Percentiles rank a stretch among this genome's conserved stretches.
These are phyloP conservation scores for Phytophthora rubi DNA, from an alignment of 352 stramenopile genomes.

Conservation along the genomic window DNA sequence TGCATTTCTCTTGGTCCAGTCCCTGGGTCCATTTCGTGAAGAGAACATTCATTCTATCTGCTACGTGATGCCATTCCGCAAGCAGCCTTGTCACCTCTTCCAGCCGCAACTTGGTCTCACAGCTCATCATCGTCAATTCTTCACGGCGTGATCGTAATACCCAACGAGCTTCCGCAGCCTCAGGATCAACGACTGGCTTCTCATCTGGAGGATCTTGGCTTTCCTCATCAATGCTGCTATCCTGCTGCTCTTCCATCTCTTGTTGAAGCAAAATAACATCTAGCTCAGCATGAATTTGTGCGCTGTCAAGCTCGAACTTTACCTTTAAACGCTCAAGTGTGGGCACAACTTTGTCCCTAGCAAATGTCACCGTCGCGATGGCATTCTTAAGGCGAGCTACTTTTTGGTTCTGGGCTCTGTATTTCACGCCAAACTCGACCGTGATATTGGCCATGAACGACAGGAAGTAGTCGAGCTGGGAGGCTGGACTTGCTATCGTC, in stretches of 20 bases:
- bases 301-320: slow-evolving; percentile 8
- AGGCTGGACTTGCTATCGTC: not conserved
- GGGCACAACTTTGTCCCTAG: slow-evolving; percentile 25
- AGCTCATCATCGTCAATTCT: slow-evolving; percentile 30
- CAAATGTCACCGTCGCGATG: slow-evolving; percentile 19
- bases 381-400: slow-evolving; percentile 13
- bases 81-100: slow-evolving; percentile 10
- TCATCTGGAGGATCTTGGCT: not conserved
- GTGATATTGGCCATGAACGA: slow-evolving; percentile 35
- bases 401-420: slow-evolving; percentile 2
- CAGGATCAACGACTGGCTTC: not conserved
- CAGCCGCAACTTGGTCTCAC: slow-evolving; percentile 23
- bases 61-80: slow-evolving; percentile 22
- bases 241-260: not conserved
- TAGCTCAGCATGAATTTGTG: slow-evolving; percentile 12
- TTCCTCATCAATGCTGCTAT: not conserved
- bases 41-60: slow-evolving; percentile 12
- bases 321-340: slow-evolving; percentile 10
- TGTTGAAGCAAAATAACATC: not conserved
- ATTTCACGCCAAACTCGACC: slow-evolving; percentile 5
- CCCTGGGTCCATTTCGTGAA: slow-evolving; percentile 22
- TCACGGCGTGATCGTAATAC: slow-evolving; percentile 18
- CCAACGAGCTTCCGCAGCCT: slow-evolving; percentile 18
- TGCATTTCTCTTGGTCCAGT: slow-evolving; percentile 13
- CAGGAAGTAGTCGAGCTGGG: slow-evolving; percentile 32